phyloP scores from a whole-genome alignment of 169 alveolate species.

The Plasmodium adleri region DNA sequence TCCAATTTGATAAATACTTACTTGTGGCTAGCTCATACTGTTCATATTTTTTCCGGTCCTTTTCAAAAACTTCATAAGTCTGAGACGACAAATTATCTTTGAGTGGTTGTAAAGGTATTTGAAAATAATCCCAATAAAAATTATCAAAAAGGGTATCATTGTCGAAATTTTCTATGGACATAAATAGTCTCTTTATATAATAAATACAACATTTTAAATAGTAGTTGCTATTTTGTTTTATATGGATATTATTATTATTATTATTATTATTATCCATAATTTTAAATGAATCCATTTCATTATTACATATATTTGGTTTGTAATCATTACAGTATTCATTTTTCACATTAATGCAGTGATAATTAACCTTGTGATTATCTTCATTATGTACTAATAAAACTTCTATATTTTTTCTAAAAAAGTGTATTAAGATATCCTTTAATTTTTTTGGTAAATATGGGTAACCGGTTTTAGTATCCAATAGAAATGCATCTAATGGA shows the following conservation, averaged over 20 bases:
- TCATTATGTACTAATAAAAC: conserved; percentile 17
- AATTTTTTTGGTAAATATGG: conserved; percentile 67
- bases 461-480: conserved; percentile 59
- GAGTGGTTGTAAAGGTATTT: conserved; percentile 85
- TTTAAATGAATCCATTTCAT: too few species aligned
- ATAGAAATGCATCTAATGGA: conserved; percentile 44
- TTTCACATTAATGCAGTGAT: not conserved
- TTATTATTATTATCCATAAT: not conserved
- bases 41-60: conserved; percentile 78
- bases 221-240: not conserved
- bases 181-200: conserved; percentile 64
- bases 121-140: conserved; percentile 80
- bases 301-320: too few species aligned
- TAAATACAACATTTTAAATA: conserved; percentile 60
- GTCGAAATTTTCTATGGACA: conserved; percentile 75
- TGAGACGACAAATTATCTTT: conserved; percentile 83
- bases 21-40: conserved; percentile 80
- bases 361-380: not conserved
- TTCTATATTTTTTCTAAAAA: conserved; percentile 74
- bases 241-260: not conserved
- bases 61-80: conserved; percentile 84
- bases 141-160: conserved; percentile 29
- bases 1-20: conserved; percentile 58
- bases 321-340: not conserved
- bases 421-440: conserved; percentile 54